Evolutionary conservation across 805 yeast genomes (phyloP).

Genomic region (Candida awuae): DNA sequence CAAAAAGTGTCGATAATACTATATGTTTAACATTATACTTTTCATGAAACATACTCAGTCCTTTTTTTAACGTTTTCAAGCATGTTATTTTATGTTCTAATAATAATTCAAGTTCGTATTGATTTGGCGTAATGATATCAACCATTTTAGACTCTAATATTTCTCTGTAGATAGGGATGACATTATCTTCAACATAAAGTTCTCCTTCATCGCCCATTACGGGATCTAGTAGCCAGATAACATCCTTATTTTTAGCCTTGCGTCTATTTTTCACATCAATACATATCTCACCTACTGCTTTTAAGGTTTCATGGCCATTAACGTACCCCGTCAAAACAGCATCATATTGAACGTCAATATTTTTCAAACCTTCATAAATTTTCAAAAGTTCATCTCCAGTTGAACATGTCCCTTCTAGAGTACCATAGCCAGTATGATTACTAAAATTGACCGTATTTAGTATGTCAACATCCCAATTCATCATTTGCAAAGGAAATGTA

Average conservation of each 20-base stretch:
- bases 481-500: conserved; percentile 53
- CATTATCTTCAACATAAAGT: conserved; percentile 51
- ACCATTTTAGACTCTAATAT: conserved; percentile 41
- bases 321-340: conserved; percentile 63
- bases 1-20: conserved; percentile 54
- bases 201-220: conserved; percentile 77
- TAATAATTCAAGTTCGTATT: conserved; percentile 75
- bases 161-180: conserved; percentile 50
- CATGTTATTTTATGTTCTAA: conserved; percentile 33
- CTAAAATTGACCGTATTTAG: conserved; percentile 59
- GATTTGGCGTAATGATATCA: conserved; percentile 82
- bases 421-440: conserved; percentile 66
- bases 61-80: conserved; percentile 33
- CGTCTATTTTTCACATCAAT: conserved; percentile 28
- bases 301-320: conserved; percentile 46
- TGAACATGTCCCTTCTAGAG: conserved; percentile 40
- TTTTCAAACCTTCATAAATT: conserved; percentile 32
- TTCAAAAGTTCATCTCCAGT: conserved; percentile 33
- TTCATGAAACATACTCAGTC: conserved; percentile 42
- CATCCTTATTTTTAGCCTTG: conserved; percentile 15
- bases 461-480: conserved; percentile 66
- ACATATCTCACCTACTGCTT: conserved; percentile 33
- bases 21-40: conserved; percentile 46
- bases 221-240: conserved; percentile 62
- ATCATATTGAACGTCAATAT: conserved; percentile 33